Evolutionary conservation across 805 yeast species (phyloP), one percentile per base, ranked within the genome.

Genomic region (Ogataea glucozyma): DNA sequence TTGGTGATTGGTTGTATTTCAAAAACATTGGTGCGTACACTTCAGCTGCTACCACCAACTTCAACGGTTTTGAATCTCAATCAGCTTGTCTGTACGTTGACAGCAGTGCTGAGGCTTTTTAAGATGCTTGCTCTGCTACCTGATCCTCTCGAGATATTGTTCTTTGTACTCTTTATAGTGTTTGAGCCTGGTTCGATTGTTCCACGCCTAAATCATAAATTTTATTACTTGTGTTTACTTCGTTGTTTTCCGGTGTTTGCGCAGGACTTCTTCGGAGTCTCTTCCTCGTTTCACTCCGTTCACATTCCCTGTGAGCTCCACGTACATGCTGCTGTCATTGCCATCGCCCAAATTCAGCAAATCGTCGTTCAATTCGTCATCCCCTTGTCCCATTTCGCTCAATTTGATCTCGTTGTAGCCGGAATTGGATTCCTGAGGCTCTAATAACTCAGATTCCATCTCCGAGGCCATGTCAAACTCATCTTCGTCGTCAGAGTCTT

Each of bases 1-100:
- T 85, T 31, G 98, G 97, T 7, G 98, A 91, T 63, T 91, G 98
- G 98, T 61, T 91, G 44, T 88, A 81, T 65, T 90, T 91, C 67
- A 72, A 82, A 23, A 72, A 81, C 52, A 64, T 86, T 44, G 99
- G 99, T 13, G 97, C 99, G 14, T 91, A 91, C 67, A 90, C 98
- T 7, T 72, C 84, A 17, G 87, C 90, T 20, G 97, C 98, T 3
- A 80, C 95, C n/a, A 88, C 97, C 9, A 75, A 81, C 33, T 91
- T 91, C 72, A 91, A 91, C 60, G 99, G 99, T 13, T 91, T 91
- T 61, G 76, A 76, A 47, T 78, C 78, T 42, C 61, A 66, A 3
- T 78, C 79, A 18, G 74, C 75, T 23, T 83, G 84, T 35, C 63
- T 78, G 31, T 89, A 85, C 61, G 81, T 89, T 38, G 72, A 76